A percentile compares a stretch with the other conserved stretches of the same genome.
Conservation (phyloP, 2,329 filamentous ascomycete species). For the Nectriaceae sp. region DNA sequence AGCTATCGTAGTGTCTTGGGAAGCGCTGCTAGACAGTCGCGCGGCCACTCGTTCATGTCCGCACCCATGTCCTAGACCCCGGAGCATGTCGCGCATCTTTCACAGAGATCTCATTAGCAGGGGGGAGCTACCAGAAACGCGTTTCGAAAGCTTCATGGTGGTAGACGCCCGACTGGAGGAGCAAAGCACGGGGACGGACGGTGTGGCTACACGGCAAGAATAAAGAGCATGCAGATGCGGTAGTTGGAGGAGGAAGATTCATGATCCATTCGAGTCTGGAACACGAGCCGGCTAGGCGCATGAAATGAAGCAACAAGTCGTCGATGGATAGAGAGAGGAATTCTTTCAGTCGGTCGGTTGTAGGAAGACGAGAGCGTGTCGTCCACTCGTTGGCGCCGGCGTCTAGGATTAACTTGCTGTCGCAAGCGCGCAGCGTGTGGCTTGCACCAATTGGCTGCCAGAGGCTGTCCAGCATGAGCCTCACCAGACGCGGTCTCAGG, state of each 20-base stretch:
- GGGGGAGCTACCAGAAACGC: background rate
- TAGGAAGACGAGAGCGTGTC: background rate
- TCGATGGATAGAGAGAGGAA: background rate
- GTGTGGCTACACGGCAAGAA: background rate
- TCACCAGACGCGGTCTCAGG: background rate
- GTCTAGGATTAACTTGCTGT: background rate
- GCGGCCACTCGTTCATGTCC: conserved; percentile 4
- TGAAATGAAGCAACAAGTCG: background rate
- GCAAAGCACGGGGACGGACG: background rate
- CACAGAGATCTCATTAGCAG: too few relatives aligned
- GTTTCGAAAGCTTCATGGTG: conserved; percentile 18
- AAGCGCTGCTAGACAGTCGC: conserved; percentile 8
- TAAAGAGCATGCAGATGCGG: background rate
- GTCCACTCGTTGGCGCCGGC: background rate
- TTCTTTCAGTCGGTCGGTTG: background rate
- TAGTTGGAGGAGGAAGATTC: background rate
- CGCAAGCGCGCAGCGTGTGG: background rate
- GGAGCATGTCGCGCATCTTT: background rate
- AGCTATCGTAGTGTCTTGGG: background rate
- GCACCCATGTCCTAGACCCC: background rate
- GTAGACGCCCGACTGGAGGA: conserved; percentile 25
- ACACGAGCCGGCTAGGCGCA: background rate
- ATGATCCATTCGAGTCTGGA: background rate
- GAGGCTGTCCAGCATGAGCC: background rate
- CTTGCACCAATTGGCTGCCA: background rate